Percentiles rank a stretch among this genome's conserved stretches.
Evolutionary conservation across 768 basidiomycete species (phyloP).

Genomic region (Myochromella boudieri): DNA sequence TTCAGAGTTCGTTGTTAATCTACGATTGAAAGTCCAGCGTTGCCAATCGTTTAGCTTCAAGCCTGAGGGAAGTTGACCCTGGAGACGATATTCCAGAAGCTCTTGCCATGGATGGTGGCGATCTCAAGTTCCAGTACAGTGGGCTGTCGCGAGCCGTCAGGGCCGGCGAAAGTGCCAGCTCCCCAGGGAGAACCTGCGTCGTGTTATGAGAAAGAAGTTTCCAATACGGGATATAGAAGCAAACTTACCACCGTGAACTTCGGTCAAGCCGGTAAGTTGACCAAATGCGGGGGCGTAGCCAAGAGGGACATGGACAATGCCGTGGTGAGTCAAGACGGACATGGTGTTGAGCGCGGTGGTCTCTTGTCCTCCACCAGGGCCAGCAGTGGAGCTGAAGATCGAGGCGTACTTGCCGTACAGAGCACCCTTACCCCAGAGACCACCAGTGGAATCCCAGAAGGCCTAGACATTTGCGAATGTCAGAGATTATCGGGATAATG

Average conservation of each 20-base stretch:
- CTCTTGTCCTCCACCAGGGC: conserved; percentile 84
- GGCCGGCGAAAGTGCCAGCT: conserved; percentile 64
- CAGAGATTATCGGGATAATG: not conserved
- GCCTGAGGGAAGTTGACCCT: conserved; percentile 43
- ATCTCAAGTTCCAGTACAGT: conserved; percentile 55
- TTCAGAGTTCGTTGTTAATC: too few species aligned
- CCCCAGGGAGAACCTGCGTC: conserved; percentile 74
- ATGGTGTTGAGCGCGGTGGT: conserved; percentile 49
- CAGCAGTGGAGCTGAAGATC: conserved; percentile 70
- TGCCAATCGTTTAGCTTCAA: too few species aligned
- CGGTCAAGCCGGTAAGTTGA: conserved; percentile 38
- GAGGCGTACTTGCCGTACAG: conserved; percentile 76
- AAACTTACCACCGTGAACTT: conserved; percentile 61
- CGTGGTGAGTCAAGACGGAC: conserved; percentile 69
- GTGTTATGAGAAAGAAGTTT: conserved; percentile 1
- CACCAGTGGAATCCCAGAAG: conserved; percentile 81
- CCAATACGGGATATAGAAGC: not conserved
- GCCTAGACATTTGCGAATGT: conserved; percentile 31
- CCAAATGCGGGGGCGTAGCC: conserved; percentile 57
- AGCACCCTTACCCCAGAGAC: conserved; percentile 57
- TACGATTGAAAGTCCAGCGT: too few species aligned
- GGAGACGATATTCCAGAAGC: conserved; percentile 50
- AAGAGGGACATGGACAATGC: conserved; percentile 69
- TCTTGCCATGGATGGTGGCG: conserved; percentile 55
- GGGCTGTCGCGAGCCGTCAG: conserved; percentile 61